phyloP scores from a whole-genome alignment of 2,329 filamentous ascomycete genomes.

The Claviceps sp. region DNA sequence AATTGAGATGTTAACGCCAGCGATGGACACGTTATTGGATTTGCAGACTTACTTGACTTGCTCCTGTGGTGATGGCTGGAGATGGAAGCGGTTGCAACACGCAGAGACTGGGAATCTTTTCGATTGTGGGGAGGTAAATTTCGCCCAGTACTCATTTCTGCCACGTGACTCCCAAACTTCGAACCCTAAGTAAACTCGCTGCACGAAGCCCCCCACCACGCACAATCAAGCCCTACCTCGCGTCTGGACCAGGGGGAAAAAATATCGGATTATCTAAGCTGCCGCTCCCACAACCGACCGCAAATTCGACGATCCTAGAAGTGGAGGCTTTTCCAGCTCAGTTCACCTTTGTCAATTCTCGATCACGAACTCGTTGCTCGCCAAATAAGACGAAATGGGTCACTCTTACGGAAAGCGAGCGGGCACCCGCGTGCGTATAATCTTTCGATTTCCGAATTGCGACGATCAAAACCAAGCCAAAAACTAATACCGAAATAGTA shows the following conservation, averaged over 20 bases:
- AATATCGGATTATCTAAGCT: constrained; percentile 25
- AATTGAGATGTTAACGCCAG: constrained; percentile 13
- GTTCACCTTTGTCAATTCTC: constrained; percentile 26
- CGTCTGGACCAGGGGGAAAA: constrained; percentile 3
- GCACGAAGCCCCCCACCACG: constrained; percentile 6
- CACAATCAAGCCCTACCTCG: constrained; percentile 20
- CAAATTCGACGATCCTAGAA: constrained; percentile 24
- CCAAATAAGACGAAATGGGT: constrained; percentile 58
- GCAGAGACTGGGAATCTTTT: constrained; percentile 15
- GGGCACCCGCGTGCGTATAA: constrained; percentile 62
- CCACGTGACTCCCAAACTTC: constrained; percentile 15
- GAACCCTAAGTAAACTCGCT: constrained; percentile 21
- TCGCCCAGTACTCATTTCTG: background rate
- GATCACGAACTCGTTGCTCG: constrained; percentile 24
- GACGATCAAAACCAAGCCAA: constrained; percentile 8
- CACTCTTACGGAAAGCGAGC: constrained; percentile 77
- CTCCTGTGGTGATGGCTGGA: constrained; percentile 24
- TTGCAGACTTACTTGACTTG: constrained; percentile 25
- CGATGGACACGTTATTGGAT: background rate
- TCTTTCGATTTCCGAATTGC: constrained; percentile 15
- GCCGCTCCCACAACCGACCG: constrained; percentile 23
- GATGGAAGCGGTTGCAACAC: constrained; percentile 17
- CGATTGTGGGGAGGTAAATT: constrained; percentile 23
- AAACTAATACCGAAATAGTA: constrained; percentile 36
- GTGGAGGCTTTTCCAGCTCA: constrained; percentile 18